These are phyloP conservation scores for Cytospora paraplurivora DNA, from an alignment of 2,329 filamentous ascomycete genomes.

Conservation along the genomic window DNA sequence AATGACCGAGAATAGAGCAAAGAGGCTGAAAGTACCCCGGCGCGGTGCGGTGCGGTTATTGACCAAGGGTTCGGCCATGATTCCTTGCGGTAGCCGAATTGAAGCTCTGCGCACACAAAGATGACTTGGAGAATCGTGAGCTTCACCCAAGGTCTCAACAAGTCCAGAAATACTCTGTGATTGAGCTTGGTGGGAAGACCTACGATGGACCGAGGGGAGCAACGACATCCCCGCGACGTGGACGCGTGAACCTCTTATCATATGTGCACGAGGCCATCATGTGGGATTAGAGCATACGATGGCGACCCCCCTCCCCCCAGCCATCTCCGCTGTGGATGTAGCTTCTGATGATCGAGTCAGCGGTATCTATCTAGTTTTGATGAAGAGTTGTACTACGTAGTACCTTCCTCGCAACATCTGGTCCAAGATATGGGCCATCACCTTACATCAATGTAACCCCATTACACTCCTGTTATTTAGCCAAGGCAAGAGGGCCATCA, in stretches of 20 bases:
- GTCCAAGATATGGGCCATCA: neutral
- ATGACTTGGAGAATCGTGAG: neutral
- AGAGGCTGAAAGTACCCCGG: slow-evolving; percentile 14
- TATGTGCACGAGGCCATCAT: neutral
- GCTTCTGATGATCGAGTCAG: neutral
- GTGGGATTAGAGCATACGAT: neutral
- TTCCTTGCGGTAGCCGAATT: neutral
- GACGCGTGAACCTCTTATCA: neutral
- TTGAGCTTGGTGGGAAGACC: neutral
- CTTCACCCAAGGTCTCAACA: neutral
- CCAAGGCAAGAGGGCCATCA: neutral
- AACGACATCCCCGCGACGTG: neutral
- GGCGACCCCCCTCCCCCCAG: neutral
- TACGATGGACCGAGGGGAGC: neutral
- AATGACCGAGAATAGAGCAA: slow-evolving; percentile 25
- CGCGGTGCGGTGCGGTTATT: slow-evolving; percentile 19
- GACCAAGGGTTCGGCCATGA: slow-evolving; percentile 17
- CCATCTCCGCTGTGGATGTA: neutral
- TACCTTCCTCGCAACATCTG: neutral
- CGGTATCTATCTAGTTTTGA: neutral
- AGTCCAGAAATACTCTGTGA: neutral
- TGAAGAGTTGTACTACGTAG: neutral
- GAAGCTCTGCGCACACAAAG: neutral
- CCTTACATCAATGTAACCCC: neutral
- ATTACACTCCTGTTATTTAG: neutral